A percentile compares a stretch with the other conserved stretches of the same genome.
Conservation (phyloP, 2,329 filamentous ascomycete species). For the Aspergillus sp. region DNA sequence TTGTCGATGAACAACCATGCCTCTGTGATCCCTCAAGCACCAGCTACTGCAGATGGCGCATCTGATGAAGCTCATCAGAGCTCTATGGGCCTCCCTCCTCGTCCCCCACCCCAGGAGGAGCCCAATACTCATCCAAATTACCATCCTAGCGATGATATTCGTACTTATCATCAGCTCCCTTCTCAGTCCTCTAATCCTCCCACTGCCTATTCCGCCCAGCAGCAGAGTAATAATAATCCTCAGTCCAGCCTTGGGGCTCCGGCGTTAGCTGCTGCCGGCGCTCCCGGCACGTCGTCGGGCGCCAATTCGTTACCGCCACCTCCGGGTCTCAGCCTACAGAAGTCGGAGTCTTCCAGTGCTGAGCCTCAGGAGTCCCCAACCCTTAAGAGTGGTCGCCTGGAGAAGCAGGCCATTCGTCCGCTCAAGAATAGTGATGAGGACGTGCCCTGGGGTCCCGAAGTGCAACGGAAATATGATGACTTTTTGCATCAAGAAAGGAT, state of each 20-base stretch:
- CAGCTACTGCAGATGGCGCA: slow-evolving; percentile 2
- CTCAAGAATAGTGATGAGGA: slow-evolving; percentile 30
- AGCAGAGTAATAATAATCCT: slow-evolving; percentile 23
- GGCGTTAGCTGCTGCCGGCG: slow-evolving; percentile 21
- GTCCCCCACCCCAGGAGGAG: slow-evolving; percentile 38
- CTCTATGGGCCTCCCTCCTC: slow-evolving; percentile 36
- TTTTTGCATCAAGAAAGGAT: slow-evolving; percentile 44
- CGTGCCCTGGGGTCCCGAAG: slow-evolving; percentile 40
- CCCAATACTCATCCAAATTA: slow-evolving; percentile 33
- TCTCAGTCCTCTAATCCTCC: slow-evolving; percentile 21
- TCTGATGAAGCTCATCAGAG: slow-evolving; percentile 25
- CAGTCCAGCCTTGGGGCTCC: slow-evolving; percentile 17
- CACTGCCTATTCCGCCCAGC: slow-evolving; percentile 21
- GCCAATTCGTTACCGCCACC: slow-evolving; percentile 33
- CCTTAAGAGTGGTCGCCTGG: slow-evolving; percentile 18
- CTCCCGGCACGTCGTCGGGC: slow-evolving; percentile 29
- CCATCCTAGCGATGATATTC: slow-evolving; percentile 29
- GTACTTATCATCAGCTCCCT: slow-evolving; percentile 32
- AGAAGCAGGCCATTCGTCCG: slow-evolving; percentile 17
- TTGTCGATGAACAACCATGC: slow-evolving; percentile 17
- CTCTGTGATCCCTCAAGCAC: slow-evolving; percentile 20
- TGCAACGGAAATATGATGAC: slow-evolving; percentile 43
- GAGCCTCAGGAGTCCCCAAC: slow-evolving; percentile 17
- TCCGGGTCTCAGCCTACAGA: slow-evolving; percentile 34
- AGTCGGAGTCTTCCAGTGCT: slow-evolving; percentile 14